Conservation (phyloP, 306 rosid species). For the Glycine latifolia region DNA sequence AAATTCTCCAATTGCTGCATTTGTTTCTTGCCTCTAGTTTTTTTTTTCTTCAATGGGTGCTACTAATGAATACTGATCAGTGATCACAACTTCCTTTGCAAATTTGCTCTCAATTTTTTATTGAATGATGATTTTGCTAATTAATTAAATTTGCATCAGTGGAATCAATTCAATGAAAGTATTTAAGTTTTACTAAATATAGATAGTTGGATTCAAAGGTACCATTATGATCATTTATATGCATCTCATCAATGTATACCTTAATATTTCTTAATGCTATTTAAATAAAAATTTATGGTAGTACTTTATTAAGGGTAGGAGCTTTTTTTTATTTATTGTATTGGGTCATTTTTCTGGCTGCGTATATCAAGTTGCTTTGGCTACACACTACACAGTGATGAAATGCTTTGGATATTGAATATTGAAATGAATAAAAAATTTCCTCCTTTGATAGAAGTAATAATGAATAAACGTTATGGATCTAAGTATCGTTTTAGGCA, state of each 20-base stretch:
- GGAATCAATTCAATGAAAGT: neutral
- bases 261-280: slow-evolving; percentile 31
- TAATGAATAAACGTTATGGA: slow-evolving; percentile 15
- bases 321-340: neutral
- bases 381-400: neutral
- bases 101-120: too few species aligned
- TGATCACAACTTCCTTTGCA: too few species aligned
- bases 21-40: neutral
- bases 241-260: neutral
- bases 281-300: slow-evolving; percentile 11
- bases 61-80: too few species aligned
- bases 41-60: neutral
- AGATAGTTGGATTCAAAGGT: neutral
- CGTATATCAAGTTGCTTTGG: neutral
- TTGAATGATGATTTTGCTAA: neutral
- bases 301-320: neutral
- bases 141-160: neutral
- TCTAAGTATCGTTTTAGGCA: neutral
- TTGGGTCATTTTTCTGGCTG: slow-evolving; percentile 19
- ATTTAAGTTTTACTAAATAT: neutral
- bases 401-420: neutral
- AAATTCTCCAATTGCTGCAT: slow-evolving; percentile 36
- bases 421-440: neutral
- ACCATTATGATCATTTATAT: neutral
- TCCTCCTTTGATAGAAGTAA: neutral